These are phyloP conservation scores for Gastrodia elata DNA, from an alignment of 106 monocot species.

Conservation along the genomic window DNA sequence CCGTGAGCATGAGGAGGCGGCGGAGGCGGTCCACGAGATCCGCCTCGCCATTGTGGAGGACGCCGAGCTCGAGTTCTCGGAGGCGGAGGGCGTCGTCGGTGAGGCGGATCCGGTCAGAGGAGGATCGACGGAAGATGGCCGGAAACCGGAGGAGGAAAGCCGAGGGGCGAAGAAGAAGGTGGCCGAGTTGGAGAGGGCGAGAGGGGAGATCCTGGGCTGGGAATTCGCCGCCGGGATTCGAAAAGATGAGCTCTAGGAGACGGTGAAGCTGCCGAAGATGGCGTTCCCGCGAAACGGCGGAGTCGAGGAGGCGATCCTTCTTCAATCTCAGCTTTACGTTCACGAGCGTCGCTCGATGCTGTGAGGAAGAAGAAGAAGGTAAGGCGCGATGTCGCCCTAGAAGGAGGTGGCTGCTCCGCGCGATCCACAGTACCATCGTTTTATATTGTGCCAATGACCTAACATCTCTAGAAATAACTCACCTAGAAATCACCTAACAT, in stretches of 20 bases:
- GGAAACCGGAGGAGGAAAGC: constrained; percentile 49
- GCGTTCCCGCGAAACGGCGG: constrained; percentile 51
- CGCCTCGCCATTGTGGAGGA: constrained; percentile 16
- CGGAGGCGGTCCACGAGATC: constrained; percentile 58
- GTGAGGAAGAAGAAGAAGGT: not conserved
- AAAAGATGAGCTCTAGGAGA: constrained; percentile 34
- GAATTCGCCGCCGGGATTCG: constrained; percentile 11
- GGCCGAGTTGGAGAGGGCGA: constrained; percentile 8
- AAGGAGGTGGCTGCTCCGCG: not conserved
- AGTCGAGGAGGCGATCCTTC: constrained; percentile 57
- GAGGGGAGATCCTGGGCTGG: constrained; percentile 7
- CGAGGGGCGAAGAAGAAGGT: constrained; percentile 3
- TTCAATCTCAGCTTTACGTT: constrained; percentile 62
- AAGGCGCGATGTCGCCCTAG: not conserved
- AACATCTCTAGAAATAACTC: too few species aligned
- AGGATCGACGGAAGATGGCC: constrained; percentile 36
- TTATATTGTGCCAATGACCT: too few species aligned
- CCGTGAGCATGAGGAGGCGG: constrained; percentile 60
- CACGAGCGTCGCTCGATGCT: constrained; percentile 45
- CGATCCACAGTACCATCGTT: not conserved
- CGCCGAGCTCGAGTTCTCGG: constrained; percentile 19
- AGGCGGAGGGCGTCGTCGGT: constrained; percentile 37
- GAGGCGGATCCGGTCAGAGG: constrained; percentile 23
- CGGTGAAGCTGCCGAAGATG: constrained; percentile 50
- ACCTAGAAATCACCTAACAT: too few species aligned